Conservation (phyloP, 2,329 filamentous ascomycete genomes). For the Blastomyces percursus region DNA sequence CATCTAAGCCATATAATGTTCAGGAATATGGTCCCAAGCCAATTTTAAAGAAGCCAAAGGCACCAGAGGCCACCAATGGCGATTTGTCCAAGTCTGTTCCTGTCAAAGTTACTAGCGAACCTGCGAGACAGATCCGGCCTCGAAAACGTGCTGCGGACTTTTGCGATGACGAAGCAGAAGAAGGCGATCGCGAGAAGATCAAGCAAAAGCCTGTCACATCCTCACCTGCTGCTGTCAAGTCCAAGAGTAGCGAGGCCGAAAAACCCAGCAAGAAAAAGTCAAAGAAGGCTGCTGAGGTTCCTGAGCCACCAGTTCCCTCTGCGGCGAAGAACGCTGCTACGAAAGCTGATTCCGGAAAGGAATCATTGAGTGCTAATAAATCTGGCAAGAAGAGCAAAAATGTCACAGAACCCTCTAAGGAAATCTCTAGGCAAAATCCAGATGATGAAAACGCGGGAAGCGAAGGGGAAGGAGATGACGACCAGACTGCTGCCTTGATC, state of each 20-base stretch:
- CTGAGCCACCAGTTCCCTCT: background rate
- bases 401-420: slow-evolving; percentile 31
- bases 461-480: slow-evolving; percentile 32
- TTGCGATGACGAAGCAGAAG: slow-evolving; percentile 30
- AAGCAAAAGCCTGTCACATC: slow-evolving; percentile 12
- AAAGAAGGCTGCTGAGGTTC: slow-evolving; percentile 33
- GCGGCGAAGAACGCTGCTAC: background rate
- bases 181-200: background rate
- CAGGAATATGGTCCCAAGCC: slow-evolving; percentile 24
- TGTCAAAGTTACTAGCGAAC: slow-evolving; percentile 25
- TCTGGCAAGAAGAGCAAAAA: slow-evolving; percentile 21
- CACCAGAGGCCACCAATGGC: slow-evolving; percentile 17
- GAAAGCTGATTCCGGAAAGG: slow-evolving; percentile 32
- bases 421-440: slow-evolving; percentile 29
- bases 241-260: slow-evolving; percentile 9
- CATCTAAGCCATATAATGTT: slow-evolving; percentile 23
- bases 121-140: slow-evolving; percentile 30
- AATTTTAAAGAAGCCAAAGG: slow-evolving; percentile 25
- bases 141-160: slow-evolving; percentile 41
- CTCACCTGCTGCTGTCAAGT: slow-evolving; percentile 15
- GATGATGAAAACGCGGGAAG: slow-evolving; percentile 17
- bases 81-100: slow-evolving; percentile 14
- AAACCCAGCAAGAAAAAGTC: slow-evolving; percentile 34
- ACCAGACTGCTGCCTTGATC: slow-evolving; percentile 45
- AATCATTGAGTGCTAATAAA: slow-evolving; percentile 16